Evolutionary conservation across 192 early-diverging fungal genomes (phyloP).

Genomic region (Backusella tarrabulga): DNA sequence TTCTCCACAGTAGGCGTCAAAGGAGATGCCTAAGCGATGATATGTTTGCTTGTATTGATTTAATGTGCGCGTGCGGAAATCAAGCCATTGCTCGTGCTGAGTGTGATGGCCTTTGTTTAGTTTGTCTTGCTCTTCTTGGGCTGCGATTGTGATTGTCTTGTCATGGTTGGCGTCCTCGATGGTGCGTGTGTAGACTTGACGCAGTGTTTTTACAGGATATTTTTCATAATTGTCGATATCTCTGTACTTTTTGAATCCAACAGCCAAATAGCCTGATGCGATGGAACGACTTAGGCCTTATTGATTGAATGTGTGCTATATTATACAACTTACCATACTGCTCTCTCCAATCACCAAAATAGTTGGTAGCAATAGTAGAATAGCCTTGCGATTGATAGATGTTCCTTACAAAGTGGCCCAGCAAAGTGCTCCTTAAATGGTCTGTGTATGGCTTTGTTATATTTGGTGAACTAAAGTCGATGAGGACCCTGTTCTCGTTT

Average conservation of each 20-base stretch:
- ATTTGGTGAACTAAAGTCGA: constrained; percentile 94
- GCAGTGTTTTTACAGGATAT: constrained; percentile 42
- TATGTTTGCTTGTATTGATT: constrained; percentile 78
- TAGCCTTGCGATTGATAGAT: constrained; percentile 75
- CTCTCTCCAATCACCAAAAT: constrained; percentile 97
- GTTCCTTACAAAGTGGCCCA: constrained; percentile 82
- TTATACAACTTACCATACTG: constrained; percentile 71
- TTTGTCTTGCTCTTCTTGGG: not conserved
- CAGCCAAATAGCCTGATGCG: constrained; percentile 65
- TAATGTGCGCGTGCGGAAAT: constrained; percentile 79
- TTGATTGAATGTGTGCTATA: not conserved
- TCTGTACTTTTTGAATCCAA: constrained; percentile 71
- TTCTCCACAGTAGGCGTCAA: constrained; percentile 88
- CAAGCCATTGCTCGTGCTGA: constrained; percentile 45
- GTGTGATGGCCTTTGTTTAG: not conserved
- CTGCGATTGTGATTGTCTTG: constrained; percentile 47
- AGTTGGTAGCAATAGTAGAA: constrained; percentile 82
- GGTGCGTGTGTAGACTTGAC: constrained; percentile 81
- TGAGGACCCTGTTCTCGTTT: constrained; percentile 65
- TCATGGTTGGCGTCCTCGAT: constrained; percentile 62
- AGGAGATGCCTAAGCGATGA: constrained; percentile 72
- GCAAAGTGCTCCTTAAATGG: constrained; percentile 91
- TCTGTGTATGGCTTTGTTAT: constrained; percentile 96
- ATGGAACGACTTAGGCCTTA: no score
- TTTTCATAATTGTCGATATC: constrained; percentile 45